These are phyloP conservation scores for Geotrichum cucujoidarum DNA, from an alignment of 1,139 yeast species.

Conservation along the genomic window DNA sequence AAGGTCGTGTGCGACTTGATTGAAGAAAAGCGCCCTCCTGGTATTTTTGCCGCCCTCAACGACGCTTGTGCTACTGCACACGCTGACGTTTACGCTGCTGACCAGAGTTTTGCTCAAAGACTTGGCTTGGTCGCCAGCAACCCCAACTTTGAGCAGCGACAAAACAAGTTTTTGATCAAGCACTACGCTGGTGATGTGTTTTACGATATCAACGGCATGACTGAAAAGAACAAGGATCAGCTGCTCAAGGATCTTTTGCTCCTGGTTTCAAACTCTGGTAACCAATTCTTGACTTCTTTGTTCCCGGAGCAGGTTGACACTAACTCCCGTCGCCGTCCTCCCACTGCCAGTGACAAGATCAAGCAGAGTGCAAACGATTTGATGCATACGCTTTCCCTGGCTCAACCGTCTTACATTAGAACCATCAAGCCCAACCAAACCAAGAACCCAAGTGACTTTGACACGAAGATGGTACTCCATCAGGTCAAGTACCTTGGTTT, in stretches of 20 bases:
- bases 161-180: constrained; percentile 81
- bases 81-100: constrained; percentile 96
- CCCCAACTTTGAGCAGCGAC: constrained; percentile 85
- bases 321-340: constrained; percentile 66
- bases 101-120: constrained; percentile 92
- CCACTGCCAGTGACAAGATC: constrained; percentile 96
- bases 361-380: constrained; percentile 85
- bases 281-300: constrained; percentile 57
- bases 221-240: constrained; percentile 95
- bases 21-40: constrained; percentile 93
- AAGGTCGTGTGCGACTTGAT: constrained; percentile 95
- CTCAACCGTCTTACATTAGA: constrained; percentile 94
- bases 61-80: constrained; percentile 98
- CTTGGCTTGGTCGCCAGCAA: constrained; percentile 76
- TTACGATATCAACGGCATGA: constrained; percentile 84
- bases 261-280: constrained; percentile 65
- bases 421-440: constrained; percentile 97
- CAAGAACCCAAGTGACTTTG: constrained; percentile 85
- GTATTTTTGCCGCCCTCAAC: constrained; percentile 91
- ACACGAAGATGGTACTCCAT: constrained; percentile 83
- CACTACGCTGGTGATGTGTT: constrained; percentile 99
- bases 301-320: constrained; percentile 78
- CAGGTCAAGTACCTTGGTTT: constrained; percentile 94
- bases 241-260: constrained; percentile 84
- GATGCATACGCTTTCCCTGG: constrained; percentile 81